phyloP scores from a whole-genome alignment of 495 filamentous ascomycete genomes.

The Penicillium argentinense region DNA sequence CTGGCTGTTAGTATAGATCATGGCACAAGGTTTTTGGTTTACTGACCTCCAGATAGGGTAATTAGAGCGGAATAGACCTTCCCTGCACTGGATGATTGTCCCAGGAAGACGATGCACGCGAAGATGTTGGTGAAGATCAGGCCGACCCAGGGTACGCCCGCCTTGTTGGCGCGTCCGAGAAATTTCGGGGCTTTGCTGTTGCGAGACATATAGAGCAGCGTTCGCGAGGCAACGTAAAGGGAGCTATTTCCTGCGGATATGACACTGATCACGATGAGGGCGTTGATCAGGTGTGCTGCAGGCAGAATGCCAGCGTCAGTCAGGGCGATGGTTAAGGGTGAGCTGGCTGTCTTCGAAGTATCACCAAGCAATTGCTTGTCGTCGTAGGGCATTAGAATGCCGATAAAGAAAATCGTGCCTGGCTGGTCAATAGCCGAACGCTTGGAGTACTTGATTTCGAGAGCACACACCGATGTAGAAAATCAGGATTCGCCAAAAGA shows the following conservation, averaged over 20 bases:
- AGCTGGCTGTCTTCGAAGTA: slow-evolving; percentile 56
- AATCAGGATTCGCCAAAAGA: slow-evolving; percentile 69
- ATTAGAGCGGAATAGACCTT: slow-evolving; percentile 48
- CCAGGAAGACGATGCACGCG: slow-evolving; percentile 67
- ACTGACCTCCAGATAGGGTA: slow-evolving; percentile 43
- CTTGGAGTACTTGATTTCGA: too few relatives aligned
- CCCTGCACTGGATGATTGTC: slow-evolving; percentile 57
- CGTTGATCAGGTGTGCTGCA: slow-evolving; percentile 69
- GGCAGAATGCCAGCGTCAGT: slow-evolving; percentile 65
- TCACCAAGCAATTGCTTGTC: slow-evolving; percentile 41
- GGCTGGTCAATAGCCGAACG: not conserved
- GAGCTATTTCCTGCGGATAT: slow-evolving; percentile 69
- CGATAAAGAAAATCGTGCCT: slow-evolving; percentile 63
- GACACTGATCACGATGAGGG: slow-evolving; percentile 67
- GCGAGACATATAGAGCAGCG: slow-evolving; percentile 65
- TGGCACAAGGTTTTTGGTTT: slow-evolving; percentile 34
- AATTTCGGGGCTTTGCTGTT: slow-evolving; percentile 63
- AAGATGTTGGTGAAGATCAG: slow-evolving; percentile 62
- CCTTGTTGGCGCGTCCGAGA: slow-evolving; percentile 60
- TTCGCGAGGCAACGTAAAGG: slow-evolving; percentile 67
- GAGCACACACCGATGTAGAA: slow-evolving; percentile 65
- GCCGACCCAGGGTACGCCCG: slow-evolving; percentile 65
- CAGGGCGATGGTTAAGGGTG: slow-evolving; percentile 74
- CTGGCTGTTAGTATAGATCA: slow-evolving; percentile 29
- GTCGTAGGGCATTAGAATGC: slow-evolving; percentile 64